These are phyloP conservation scores for Thelonectria blattea DNA, from an alignment of 2,329 filamentous ascomycete genomes.

Conservation along the genomic window DNA sequence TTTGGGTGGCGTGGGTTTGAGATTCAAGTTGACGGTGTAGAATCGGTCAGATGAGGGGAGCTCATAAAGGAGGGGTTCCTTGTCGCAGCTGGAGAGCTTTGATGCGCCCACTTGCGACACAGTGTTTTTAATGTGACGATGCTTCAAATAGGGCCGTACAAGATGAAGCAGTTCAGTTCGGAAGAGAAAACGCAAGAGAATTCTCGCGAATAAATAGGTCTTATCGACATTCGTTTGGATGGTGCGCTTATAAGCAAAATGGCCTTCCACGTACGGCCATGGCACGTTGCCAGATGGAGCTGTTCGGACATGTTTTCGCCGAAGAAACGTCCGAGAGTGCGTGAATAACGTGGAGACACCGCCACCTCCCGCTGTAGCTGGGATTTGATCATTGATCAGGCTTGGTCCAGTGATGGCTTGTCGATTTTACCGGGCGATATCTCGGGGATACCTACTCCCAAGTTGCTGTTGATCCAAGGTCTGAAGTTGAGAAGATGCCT, in stretches of 20 bases:
- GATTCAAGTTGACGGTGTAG: neutral
- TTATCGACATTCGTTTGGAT: slow-evolving; percentile 4
- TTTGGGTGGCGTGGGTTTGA: slow-evolving; percentile 23
- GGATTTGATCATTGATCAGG: neutral
- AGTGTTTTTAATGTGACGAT: neutral
- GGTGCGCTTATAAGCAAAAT: slow-evolving; percentile 20
- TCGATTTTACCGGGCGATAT: neutral
- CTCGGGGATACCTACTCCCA: neutral
- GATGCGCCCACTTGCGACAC: neutral
- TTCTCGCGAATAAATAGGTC: slow-evolving; percentile 14
- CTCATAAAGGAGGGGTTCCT: slow-evolving; percentile 1
- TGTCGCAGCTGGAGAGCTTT: neutral
- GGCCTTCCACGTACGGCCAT: slow-evolving; percentile 5
- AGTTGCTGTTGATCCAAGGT: too few relatives aligned
- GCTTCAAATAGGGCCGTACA: neutral
- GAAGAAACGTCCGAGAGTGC: slow-evolving; percentile 22
- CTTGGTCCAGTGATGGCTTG: neutral
- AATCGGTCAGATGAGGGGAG: slow-evolving; percentile 1
- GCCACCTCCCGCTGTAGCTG: slow-evolving; percentile 3
- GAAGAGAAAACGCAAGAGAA: neutral
- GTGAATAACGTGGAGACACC: slow-evolving; percentile 21
- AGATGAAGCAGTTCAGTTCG: neutral
- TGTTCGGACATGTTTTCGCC: slow-evolving; percentile 35
- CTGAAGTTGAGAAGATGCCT: too few relatives aligned
- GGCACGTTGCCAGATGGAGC: slow-evolving; percentile 18